These are phyloP conservation scores for Apiospora sp. DNA, from an alignment of 2,329 filamentous ascomycete species.

Conservation along the genomic window DNA sequence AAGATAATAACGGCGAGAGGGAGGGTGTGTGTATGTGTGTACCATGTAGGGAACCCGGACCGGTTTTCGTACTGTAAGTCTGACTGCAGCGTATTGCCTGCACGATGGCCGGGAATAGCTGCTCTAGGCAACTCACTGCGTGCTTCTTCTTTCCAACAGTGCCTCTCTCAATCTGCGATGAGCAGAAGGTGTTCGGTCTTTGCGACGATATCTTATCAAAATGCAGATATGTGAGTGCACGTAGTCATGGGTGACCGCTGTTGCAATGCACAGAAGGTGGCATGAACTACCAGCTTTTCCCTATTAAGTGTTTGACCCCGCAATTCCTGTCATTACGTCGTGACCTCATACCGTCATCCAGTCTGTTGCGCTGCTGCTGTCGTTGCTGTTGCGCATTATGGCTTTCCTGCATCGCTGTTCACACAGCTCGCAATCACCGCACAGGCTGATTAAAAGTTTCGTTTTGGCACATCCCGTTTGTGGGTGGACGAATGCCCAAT, in stretches of 20 bases:
- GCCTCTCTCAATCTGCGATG: neutral
- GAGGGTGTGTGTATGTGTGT: neutral
- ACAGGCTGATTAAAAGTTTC: slow-evolving; percentile 5
- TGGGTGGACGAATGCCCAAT: slow-evolving; percentile 20
- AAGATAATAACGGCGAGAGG: neutral
- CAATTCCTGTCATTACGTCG: slow-evolving; percentile 14
- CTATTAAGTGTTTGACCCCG: neutral
- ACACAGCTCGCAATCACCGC: neutral
- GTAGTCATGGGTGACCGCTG: neutral
- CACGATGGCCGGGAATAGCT: slow-evolving; percentile 1
- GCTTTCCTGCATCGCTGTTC: neutral
- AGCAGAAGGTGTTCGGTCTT: neutral
- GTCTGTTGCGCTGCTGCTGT: neutral
- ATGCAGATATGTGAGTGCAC: neutral
- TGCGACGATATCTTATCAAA: neutral
- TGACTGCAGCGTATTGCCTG: slow-evolving; percentile 19
- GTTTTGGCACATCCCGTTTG: slow-evolving; percentile 12
- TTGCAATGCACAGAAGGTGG: neutral
- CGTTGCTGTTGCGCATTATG: neutral
- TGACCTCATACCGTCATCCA: neutral
- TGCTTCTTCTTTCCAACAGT: neutral
- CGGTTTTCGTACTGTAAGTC: slow-evolving; percentile 5
- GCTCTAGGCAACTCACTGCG: neutral
- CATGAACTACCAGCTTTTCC: too few relatives aligned
- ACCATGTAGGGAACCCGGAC: slow-evolving; percentile 1